These are phyloP conservation scores for Globisporangium splendens DNA, from an alignment of 352 stramenopile genomes.

Conservation along the genomic window DNA sequence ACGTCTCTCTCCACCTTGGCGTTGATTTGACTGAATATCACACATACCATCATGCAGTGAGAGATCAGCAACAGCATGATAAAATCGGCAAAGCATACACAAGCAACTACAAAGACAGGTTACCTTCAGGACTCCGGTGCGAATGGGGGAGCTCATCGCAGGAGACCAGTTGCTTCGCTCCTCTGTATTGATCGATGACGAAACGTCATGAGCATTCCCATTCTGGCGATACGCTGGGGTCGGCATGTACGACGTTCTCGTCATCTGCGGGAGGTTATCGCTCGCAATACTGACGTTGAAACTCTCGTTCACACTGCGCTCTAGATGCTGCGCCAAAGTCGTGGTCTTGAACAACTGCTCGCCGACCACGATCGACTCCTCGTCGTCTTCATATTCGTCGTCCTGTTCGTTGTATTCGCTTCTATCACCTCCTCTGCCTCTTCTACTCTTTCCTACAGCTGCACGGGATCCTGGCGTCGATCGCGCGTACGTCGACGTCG, in stretches of 20 bases:
- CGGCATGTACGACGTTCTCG: constrained; percentile 61
- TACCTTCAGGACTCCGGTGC: constrained; percentile 49
- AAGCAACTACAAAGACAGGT: not conserved
- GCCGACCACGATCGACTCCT: constrained; percentile 40
- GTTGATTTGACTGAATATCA: constrained; percentile 17
- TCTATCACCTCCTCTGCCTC: not conserved
- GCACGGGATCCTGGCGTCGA: constrained; percentile 21
- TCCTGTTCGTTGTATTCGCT: constrained; percentile 16
- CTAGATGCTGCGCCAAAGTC: constrained; percentile 40
- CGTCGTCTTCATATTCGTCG: constrained; percentile 21
- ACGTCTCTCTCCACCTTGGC: constrained; percentile 8
- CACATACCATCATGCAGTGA: not conserved
- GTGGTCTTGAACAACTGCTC: constrained; percentile 75
- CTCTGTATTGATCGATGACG: constrained; percentile 46
- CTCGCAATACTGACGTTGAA: constrained; percentile 59
- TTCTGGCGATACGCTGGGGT: constrained; percentile 25
- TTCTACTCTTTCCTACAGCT: not conserved
- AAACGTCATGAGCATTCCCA: constrained; percentile 31
- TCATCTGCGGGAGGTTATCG: constrained; percentile 59
- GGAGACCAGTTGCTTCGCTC: constrained; percentile 50
- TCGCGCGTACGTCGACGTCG: constrained; percentile 21
- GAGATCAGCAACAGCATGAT: not conserved
- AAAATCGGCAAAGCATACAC: not conserved
- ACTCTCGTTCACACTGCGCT: constrained; percentile 43
- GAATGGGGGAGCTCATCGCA: constrained; percentile 49